These are phyloP conservation scores for Pseudogymnoascus sp. DNA, from an alignment of 2,329 filamentous ascomycete species.

Conservation along the genomic window DNA sequence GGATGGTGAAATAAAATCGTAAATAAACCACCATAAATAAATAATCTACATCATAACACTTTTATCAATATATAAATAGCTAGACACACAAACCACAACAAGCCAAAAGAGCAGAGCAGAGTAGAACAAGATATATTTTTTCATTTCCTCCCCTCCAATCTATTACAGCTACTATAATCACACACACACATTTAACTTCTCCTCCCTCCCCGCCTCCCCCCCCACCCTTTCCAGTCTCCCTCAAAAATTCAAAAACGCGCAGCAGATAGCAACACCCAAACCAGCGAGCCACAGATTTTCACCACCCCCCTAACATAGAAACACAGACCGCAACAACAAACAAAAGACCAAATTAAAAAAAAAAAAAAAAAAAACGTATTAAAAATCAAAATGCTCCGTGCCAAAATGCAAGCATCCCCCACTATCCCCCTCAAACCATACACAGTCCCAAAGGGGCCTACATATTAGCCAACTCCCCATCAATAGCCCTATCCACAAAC, in stretches of 20 bases:
- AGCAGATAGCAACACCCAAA: not conserved
- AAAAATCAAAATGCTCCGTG: not conserved
- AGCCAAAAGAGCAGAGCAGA: not conserved
- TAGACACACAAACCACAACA: not conserved
- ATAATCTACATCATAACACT: not conserved
- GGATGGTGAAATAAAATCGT: too few species aligned
- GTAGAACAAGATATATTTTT: constrained; percentile 7
- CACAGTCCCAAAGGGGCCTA: constrained; percentile 31
- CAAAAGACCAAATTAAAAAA: too few species aligned
- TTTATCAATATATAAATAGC: not conserved
- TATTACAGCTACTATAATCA: constrained; percentile 1
- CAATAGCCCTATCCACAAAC: constrained; percentile 90
- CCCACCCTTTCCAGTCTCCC: too few species aligned
- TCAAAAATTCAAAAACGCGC: not conserved
- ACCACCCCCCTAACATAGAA: not conserved
- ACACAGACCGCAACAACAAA: not conserved
- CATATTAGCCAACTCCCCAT: constrained; percentile 90
- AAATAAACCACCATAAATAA: not conserved
- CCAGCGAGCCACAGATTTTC: not conserved
- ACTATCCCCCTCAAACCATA: not conserved
- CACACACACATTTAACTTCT: not conserved
- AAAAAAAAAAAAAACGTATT: not conserved
- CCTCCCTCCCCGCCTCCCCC: not conserved
- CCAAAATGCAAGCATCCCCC: not conserved
- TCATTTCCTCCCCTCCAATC: not conserved